Percentiles rank a stretch among this genome's conserved stretches.
Evolutionary conservation across 1,139 yeast genomes (phyloP).

Genomic region (Saccharomycopsis crataegensis): DNA sequence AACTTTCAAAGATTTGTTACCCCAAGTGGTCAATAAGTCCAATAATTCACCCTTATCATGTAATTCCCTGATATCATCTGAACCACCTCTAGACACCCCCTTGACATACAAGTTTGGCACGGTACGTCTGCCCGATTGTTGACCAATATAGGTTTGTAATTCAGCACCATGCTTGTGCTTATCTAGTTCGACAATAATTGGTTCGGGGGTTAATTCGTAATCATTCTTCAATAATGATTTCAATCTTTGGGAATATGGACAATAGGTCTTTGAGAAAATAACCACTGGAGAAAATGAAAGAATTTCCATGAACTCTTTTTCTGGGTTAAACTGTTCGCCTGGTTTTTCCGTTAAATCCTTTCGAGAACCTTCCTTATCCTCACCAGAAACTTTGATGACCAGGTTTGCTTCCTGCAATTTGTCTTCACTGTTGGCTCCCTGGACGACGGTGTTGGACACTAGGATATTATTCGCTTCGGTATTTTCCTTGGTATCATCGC

Average conservation of each 20-base stretch:
- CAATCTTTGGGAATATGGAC: slow-evolving; percentile 69
- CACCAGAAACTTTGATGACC: not conserved
- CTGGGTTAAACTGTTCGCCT: slow-evolving; percentile 45
- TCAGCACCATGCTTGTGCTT: slow-evolving; percentile 59
- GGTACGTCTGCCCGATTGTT: slow-evolving; percentile 53
- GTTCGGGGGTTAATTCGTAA: slow-evolving; percentile 67
- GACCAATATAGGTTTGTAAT: slow-evolving; percentile 52
- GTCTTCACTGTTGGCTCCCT: not conserved
- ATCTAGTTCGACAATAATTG: slow-evolving; percentile 75
- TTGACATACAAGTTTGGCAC: slow-evolving; percentile 70
- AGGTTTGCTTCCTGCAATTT: not conserved
- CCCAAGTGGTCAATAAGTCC: slow-evolving; percentile 51
- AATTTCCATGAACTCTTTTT: slow-evolving; percentile 50
- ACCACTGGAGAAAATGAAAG: slow-evolving; percentile 61
- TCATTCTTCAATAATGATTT: slow-evolving; percentile 57
- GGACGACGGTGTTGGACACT: not conserved
- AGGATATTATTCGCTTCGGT: not conserved
- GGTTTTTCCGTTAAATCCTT: slow-evolving; percentile 27
- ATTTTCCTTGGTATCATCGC: not conserved
- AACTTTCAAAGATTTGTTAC: slow-evolving; percentile 48
- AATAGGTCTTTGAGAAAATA: slow-evolving; percentile 60
- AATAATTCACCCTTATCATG: slow-evolving; percentile 51
- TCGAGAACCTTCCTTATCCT: not conserved
- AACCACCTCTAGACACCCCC: slow-evolving; percentile 62
- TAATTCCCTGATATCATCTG: slow-evolving; percentile 65